A percentile compares a stretch with the other conserved stretches of the same genome.
phyloP scores from a whole-genome alignment of 1,139 yeast genomes.

The Entelexis sorbosivorans region DNA sequence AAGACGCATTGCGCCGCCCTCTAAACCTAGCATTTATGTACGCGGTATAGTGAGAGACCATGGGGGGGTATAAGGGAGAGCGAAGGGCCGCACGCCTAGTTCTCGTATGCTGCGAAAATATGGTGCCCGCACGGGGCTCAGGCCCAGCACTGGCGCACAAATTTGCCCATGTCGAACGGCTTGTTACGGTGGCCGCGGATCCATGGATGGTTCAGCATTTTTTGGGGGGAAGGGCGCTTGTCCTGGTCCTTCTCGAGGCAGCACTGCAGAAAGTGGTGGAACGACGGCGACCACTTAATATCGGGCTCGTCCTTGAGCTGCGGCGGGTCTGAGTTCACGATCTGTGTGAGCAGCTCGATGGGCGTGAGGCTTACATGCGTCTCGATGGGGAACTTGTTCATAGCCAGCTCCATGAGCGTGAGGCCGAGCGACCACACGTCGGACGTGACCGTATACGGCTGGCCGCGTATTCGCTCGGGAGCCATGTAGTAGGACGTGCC shows the following conservation, averaged over 20 bases:
- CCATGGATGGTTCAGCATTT: constrained; percentile 91
- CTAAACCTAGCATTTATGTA: no score
- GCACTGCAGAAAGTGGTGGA: constrained; percentile 69
- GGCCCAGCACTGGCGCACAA: constrained; percentile 72
- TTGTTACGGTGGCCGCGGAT: constrained; percentile 58
- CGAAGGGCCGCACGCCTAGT: no score
- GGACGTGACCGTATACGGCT: constrained; percentile 85
- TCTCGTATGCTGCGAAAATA: no score
- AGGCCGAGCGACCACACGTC: constrained; percentile 96
- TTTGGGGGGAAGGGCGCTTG: constrained; percentile 82
- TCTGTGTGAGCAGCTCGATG: constrained; percentile 70
- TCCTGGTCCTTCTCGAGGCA: constrained; percentile 72
- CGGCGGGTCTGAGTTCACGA: constrained; percentile 69
- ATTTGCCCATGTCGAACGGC: constrained; percentile 74
- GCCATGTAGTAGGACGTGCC: constrained; percentile 98
- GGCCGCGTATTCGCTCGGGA: constrained; percentile 91
- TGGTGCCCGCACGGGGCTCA: not conserved
- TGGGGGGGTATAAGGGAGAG: no score
- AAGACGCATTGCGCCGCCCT: no score
- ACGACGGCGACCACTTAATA: constrained; percentile 70
- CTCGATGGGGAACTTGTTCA: constrained; percentile 67
- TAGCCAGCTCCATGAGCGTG: constrained; percentile 83
- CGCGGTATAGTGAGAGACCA: no score
- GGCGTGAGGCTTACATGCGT: constrained; percentile 51
- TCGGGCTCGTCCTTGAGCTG: constrained; percentile 67